A percentile compares a stretch with the other conserved stretches of the same genome.
phyloP scores from a whole-genome alignment of 202 grass and related monocot species.

The Zoysia matrella region DNA sequence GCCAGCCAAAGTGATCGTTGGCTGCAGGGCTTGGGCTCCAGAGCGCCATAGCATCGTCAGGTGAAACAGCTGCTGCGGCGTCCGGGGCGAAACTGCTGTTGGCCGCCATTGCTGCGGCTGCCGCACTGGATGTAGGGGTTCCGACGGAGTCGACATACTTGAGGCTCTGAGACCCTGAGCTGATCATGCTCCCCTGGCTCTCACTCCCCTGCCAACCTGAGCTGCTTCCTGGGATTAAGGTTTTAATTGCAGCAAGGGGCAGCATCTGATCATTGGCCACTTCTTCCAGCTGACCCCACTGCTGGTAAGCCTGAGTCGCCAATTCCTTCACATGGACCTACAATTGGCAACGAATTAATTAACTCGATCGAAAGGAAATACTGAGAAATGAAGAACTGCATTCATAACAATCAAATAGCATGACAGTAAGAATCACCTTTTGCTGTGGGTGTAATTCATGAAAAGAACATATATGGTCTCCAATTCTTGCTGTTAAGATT shows the following conservation, averaged over 20 bases:
- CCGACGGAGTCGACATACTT: constrained; percentile 38
- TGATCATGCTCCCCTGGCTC: constrained; percentile 52
- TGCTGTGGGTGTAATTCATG: constrained; percentile 40
- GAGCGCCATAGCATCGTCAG: constrained; percentile 10
- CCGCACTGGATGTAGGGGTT: constrained; percentile 38
- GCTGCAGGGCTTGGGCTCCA: constrained; percentile 15
- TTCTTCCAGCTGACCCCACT: constrained; percentile 54
- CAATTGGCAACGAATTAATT: neutral
- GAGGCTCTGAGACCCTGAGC: constrained; percentile 33
- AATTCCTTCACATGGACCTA: constrained; percentile 44
- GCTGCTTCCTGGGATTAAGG: constrained; percentile 13
- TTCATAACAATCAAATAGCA: neutral
- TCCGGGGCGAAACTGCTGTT: constrained; percentile 20
- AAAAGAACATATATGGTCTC: constrained; percentile 21
- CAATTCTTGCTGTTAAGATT: constrained; percentile 31
- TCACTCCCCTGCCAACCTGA: constrained; percentile 16
- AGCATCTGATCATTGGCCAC: neutral
- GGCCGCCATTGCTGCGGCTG: constrained; percentile 12
- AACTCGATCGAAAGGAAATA: neutral
- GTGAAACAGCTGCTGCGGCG: constrained; percentile 15
- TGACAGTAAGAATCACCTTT: constrained; percentile 21
- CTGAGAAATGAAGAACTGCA: neutral
- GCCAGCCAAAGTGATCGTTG: constrained; percentile 29
- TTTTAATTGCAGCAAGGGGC: constrained; percentile 1
- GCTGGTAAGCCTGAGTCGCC: constrained; percentile 30